Conservation (phyloP, 331 rosid species). For the Quercus lobata region DNA sequence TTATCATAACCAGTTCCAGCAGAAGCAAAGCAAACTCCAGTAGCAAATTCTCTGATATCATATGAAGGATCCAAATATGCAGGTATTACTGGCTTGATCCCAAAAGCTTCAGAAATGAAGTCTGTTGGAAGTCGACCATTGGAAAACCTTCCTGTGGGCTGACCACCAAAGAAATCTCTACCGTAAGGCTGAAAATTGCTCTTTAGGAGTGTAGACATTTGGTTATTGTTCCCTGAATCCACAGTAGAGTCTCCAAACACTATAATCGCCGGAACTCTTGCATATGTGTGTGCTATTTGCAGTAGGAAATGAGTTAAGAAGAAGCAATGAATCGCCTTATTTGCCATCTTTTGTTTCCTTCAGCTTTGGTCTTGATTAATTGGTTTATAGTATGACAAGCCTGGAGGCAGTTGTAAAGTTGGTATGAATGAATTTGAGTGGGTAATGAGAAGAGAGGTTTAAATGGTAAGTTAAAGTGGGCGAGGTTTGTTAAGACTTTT, state of each 20-base stretch:
- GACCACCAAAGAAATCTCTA: slow-evolving; percentile 28
- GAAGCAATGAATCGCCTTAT: neutral
- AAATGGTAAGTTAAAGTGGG: slow-evolving; percentile 10
- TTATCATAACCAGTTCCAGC: slow-evolving; percentile 57
- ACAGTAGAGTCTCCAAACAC: slow-evolving; percentile 54
- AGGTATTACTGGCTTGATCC: slow-evolving; percentile 33
- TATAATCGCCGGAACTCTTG: slow-evolving; percentile 36
- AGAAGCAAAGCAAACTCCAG: slow-evolving; percentile 52
- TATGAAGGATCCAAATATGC: slow-evolving; percentile 45
- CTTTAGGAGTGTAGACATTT: slow-evolving; percentile 32
- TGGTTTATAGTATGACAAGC: neutral
- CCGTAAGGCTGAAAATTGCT: slow-evolving; percentile 45
- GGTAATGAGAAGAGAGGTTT: neutral
- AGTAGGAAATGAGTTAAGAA: slow-evolving; percentile 10
- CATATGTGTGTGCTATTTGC: neutral
- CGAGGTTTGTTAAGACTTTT: slow-evolving; percentile 18
- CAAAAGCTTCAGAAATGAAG: slow-evolving; percentile 43
- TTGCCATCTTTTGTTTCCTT: neutral
- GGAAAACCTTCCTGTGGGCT: slow-evolving; percentile 46
- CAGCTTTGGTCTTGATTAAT: neutral
- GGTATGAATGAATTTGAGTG: neutral
- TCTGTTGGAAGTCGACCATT: slow-evolving; percentile 42
- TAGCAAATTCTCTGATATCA: slow-evolving; percentile 31
- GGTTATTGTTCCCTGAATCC: slow-evolving; percentile 54
- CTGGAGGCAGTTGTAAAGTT: slow-evolving; percentile 5